Evolutionary conservation across 805 yeast genomes (phyloP).

Genomic region (Suhomyces canberraensis): DNA sequence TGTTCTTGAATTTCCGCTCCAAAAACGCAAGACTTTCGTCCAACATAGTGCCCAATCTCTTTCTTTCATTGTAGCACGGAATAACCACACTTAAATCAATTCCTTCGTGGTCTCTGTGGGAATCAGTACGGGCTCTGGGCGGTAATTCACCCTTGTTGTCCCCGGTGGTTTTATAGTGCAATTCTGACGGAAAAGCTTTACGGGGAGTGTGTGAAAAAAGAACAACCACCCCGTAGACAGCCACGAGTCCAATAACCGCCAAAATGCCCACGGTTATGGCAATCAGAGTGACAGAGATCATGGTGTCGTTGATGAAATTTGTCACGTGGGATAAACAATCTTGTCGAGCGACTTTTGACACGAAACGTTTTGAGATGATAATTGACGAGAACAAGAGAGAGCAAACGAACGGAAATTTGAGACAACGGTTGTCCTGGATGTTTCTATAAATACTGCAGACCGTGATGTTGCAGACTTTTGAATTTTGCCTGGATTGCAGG

Average conservation of each 20-base stretch:
- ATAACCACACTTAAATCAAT: conserved; percentile 73
- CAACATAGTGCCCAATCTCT: conserved; percentile 67
- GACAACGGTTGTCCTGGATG: no score
- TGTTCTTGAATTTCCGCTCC: conserved; percentile 25
- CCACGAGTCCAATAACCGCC: conserved; percentile 10
- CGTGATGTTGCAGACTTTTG: no score
- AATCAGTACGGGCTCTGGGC: conserved; percentile 20
- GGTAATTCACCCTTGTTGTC: conserved; percentile 31
- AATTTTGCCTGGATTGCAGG: no score
- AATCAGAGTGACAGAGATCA: background rate
- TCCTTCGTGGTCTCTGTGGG: conserved; percentile 22
- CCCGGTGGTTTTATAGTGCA: conserved; percentile 50
- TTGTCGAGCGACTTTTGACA: no score
- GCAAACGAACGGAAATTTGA: no score
- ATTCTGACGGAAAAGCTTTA: conserved; percentile 49
- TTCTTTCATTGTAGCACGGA: conserved; percentile 90
- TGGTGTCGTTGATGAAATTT: background rate
- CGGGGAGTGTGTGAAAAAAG: conserved; percentile 66
- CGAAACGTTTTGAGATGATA: no score
- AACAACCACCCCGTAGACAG: conserved; percentile 40
- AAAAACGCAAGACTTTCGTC: conserved; percentile 64
- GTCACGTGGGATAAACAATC: no score
- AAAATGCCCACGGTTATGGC: conserved; percentile 1
- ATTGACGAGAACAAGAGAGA: no score
- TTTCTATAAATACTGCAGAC: no score